Evolutionary conservation across 2,329 filamentous ascomycete genomes (phyloP).

Genomic region (Cercospora canescens): DNA sequence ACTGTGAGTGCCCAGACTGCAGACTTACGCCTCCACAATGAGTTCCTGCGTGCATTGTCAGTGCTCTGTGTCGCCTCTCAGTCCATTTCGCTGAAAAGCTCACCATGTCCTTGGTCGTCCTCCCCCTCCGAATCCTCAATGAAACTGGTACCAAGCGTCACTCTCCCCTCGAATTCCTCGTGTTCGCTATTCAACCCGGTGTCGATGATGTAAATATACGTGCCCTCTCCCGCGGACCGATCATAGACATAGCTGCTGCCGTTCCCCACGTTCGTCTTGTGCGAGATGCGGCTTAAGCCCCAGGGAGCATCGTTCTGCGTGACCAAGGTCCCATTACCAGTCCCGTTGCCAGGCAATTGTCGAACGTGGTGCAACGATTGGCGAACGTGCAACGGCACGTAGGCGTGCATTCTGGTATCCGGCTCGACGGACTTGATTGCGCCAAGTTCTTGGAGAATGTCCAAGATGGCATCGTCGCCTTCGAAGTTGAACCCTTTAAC

Average conservation of each 20-base stretch:
- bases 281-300: constrained; percentile 26
- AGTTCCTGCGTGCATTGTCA: constrained; percentile 38
- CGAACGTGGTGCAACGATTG: background rate
- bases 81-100: background rate
- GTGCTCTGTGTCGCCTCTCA: background rate
- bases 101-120: constrained; percentile 59
- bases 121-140: constrained; percentile 37
- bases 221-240: constrained; percentile 28
- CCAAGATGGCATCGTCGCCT: constrained; percentile 36
- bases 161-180: constrained; percentile 39
- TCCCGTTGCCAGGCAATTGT: constrained; percentile 3
- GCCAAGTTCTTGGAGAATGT: constrained; percentile 27
- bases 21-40: constrained; percentile 71
- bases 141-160: constrained; percentile 23
- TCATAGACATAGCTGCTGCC: constrained; percentile 22
- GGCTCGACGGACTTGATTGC: constrained; percentile 43
- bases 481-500: constrained; percentile 42
- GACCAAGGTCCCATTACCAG: constrained; percentile 8
- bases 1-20: no score
- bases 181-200: constrained; percentile 31
- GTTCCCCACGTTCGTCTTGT: constrained; percentile 27
- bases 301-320: constrained; percentile 24
- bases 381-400: constrained; percentile 17
- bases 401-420: constrained; percentile 39
- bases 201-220: constrained; percentile 25